Evolutionary conservation across 306 rosid genomes (phyloP).

Genomic region (Alnus glutinosa): DNA sequence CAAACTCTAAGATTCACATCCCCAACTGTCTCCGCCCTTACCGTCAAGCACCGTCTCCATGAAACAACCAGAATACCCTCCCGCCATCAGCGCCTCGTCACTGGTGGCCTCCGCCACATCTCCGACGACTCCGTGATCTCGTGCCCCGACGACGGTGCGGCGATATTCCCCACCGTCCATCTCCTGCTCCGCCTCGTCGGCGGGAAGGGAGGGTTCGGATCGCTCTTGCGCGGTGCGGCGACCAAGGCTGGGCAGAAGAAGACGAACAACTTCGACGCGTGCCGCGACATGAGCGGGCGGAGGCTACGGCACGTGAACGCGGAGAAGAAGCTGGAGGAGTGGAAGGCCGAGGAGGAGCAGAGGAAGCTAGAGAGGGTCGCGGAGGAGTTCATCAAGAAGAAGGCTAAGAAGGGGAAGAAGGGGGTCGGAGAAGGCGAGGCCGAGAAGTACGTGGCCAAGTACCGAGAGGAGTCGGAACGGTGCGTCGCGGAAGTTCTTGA

Average conservation of each 20-base stretch:
- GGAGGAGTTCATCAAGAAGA: conserved; percentile 71
- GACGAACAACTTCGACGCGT: conserved; percentile 93
- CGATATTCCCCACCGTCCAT: conserved; percentile 62
- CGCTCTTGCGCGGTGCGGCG: conserved; percentile 89
- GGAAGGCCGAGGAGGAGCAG: conserved; percentile 79
- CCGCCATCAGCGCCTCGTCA: conserved; percentile 67
- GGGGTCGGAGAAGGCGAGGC: conserved; percentile 71
- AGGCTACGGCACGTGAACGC: conserved; percentile 95
- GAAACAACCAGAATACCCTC: conserved; percentile 68
- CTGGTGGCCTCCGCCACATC: conserved; percentile 58
- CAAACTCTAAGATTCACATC: conserved; percentile 61
- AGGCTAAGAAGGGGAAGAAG: conserved; percentile 81
- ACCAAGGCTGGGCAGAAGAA: conserved; percentile 96
- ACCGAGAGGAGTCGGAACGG: conserved; percentile 72
- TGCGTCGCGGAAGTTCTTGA: conserved; percentile 70
- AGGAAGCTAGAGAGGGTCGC: conserved; percentile 77
- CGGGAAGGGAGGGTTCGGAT: conserved; percentile 97
- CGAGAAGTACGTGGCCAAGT: conserved; percentile 79
- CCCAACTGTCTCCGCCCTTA: conserved; percentile 41
- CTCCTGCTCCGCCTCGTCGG: conserved; percentile 69
- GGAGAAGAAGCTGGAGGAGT: conserved; percentile 89
- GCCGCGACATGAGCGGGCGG: conserved; percentile 96
- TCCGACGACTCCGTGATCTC: conserved; percentile 45
- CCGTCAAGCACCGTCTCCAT: conserved; percentile 59
- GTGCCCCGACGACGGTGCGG: conserved; percentile 35